Conservation (phyloP, 257 asterid species). For the Anisodus tanguticus region DNA sequence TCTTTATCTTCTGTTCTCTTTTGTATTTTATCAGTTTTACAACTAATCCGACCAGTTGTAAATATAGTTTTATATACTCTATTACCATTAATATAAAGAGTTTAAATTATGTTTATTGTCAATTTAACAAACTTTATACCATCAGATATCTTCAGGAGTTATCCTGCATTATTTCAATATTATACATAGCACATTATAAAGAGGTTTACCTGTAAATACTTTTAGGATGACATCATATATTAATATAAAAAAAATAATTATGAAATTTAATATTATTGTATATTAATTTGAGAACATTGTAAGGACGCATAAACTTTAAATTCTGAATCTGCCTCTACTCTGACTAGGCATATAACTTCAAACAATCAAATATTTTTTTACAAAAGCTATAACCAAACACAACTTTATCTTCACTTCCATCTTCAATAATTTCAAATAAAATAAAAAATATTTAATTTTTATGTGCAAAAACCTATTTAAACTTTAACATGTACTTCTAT, state of each 20-base stretch:
- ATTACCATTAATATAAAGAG: not conserved
- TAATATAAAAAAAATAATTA: not conserved
- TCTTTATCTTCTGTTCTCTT: conserved; percentile 15
- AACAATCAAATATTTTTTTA: too few species aligned
- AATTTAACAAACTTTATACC: too few species aligned
- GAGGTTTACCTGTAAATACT: not conserved
- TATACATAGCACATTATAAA: too few species aligned
- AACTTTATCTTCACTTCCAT: too few species aligned
- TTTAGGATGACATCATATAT: not conserved
- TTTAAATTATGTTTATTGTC: not conserved
- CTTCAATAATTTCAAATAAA: too few species aligned
- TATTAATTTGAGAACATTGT: too few species aligned
- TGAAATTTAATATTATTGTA: too few species aligned
- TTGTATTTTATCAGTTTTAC: conserved; percentile 24
- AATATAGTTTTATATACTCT: not conserved
- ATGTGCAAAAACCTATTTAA: too few species aligned
- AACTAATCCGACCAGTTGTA: conserved; percentile 5
- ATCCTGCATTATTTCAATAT: too few species aligned
- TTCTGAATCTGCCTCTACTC: not conserved
- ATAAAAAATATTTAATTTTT: too few species aligned
- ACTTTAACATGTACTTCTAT: not conserved
- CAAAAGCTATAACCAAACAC: too few species aligned
- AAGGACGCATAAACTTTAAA: not conserved
- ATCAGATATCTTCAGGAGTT: too few species aligned
- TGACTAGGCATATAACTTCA: not conserved